A percentile compares a stretch with the other conserved stretches of the same genome.
Evolutionary conservation across 2,329 filamentous ascomycete species (phyloP).

Genomic region (Capronia coronata): DNA sequence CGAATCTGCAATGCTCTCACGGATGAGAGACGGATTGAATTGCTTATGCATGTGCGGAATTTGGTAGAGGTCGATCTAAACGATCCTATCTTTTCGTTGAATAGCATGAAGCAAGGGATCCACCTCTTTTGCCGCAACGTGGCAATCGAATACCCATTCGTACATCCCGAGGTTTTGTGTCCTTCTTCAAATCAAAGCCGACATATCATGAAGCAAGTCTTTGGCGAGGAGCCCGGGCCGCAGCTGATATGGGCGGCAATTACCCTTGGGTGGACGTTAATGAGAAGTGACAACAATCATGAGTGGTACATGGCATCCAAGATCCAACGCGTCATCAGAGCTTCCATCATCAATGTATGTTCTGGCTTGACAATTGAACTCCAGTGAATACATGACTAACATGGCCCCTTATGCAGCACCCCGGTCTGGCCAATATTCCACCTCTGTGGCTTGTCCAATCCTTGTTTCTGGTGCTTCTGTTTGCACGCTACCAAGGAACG

Average conservation of each 20-base stretch:
- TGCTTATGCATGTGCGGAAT: constrained; percentile 7
- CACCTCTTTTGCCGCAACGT: constrained; percentile 9
- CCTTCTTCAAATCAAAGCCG: constrained; percentile 1
- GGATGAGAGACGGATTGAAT: constrained; percentile 7
- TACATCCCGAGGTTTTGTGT: constrained; percentile 7
- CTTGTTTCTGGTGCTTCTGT: constrained; percentile 6
- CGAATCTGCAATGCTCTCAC: constrained; percentile 10
- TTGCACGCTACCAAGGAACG: constrained; percentile 11
- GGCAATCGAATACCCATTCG: constrained; percentile 7
- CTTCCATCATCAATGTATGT: constrained; percentile 5
- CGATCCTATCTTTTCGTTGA: constrained; percentile 11
- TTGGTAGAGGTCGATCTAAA: constrained; percentile 2
- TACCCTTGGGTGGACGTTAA: constrained; percentile 8
- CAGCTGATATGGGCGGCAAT: constrained; percentile 9
- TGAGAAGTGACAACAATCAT: constrained; percentile 9
- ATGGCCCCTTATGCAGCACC: neutral
- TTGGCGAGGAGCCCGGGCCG: constrained; percentile 2
- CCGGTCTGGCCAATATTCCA: constrained; percentile 2
- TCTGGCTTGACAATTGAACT: neutral
- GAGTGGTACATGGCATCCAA: constrained; percentile 1
- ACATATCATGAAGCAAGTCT: neutral
- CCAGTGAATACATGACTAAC: neutral
- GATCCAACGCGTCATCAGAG: constrained; percentile 8
- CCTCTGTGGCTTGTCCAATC: constrained; percentile 12
- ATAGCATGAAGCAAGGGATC: constrained; percentile 15